These are phyloP conservation scores for Panellus pusillus DNA, from an alignment of 768 basidiomycete genomes.

Conservation along the genomic window DNA sequence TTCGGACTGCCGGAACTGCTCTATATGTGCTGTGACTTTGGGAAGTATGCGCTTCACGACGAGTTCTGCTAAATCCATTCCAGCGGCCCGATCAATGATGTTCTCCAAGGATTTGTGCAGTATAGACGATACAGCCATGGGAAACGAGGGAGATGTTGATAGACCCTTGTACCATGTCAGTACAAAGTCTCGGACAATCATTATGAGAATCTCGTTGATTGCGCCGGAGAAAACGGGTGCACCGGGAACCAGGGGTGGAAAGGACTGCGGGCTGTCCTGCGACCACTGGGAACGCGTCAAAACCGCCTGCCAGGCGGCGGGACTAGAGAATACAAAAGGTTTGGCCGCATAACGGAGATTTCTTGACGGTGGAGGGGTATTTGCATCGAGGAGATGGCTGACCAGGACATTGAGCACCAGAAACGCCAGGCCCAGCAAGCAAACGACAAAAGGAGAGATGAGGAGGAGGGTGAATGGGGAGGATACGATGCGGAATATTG, in stretches of 20 bases:
- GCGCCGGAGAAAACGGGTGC: constrained; percentile 67
- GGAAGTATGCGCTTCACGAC: constrained; percentile 85
- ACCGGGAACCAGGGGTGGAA: constrained; percentile 64
- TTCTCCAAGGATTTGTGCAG: constrained; percentile 66
- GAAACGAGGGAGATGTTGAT: constrained; percentile 87
- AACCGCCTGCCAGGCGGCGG: constrained; percentile 93
- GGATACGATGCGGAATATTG: constrained; percentile 54
- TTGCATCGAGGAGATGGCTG: constrained; percentile 59
- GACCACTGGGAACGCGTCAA: constrained; percentile 91
- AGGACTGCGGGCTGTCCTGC: constrained; percentile 63
- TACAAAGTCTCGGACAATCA: constrained; percentile 86
- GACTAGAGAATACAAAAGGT: constrained; percentile 84
- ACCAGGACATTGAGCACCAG: constrained; percentile 55
- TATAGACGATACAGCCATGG: constrained; percentile 74
- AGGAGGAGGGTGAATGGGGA: constrained; percentile 67
- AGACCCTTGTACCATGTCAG: constrained; percentile 85
- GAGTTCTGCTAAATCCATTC: constrained; percentile 71
- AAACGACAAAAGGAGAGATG: constrained; percentile 58
- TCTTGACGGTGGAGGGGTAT: constrained; percentile 29
- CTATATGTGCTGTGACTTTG: constrained; percentile 85
- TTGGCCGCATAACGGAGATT: constrained; percentile 59
- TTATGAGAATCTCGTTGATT: constrained; percentile 76
- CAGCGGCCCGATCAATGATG: constrained; percentile 53
- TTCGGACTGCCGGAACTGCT: constrained; percentile 90
- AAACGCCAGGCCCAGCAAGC: constrained; percentile 49